Evolutionary conservation across 2,329 filamentous ascomycete genomes (phyloP).

Genomic region (Microthyrium microscopicum): DNA sequence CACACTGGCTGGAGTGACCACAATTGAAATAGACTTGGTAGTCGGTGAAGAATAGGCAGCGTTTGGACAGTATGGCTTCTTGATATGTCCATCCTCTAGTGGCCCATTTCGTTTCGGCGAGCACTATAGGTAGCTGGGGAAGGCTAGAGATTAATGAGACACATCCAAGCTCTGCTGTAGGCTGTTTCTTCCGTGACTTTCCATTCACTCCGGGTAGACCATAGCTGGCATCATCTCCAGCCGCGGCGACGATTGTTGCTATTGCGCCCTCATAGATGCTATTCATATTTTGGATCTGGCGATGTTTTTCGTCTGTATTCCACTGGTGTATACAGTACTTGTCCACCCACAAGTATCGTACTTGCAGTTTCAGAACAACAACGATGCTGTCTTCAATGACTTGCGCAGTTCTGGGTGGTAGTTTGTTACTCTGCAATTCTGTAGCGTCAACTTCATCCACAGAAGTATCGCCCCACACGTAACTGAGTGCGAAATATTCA

Average conservation of each 20-base stretch:
- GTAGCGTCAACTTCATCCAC: slow-evolving; percentile 1
- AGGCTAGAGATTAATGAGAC: neutral
- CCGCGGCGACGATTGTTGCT: slow-evolving; percentile 13
- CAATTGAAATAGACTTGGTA: slow-evolving; percentile 5
- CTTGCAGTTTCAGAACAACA: slow-evolving; percentile 11
- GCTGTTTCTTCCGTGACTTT: neutral
- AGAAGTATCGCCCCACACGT: slow-evolving; percentile 3
- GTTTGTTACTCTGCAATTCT: neutral
- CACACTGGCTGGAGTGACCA: too few species aligned
- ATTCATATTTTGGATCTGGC: slow-evolving; percentile 13
- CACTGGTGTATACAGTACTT: slow-evolving; percentile 16
- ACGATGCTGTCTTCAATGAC: slow-evolving; percentile 13
- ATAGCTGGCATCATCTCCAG: slow-evolving; percentile 9
- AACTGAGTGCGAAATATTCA: slow-evolving; percentile 7
- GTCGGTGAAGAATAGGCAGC: slow-evolving; percentile 2
- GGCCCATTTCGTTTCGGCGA: slow-evolving; percentile 1
- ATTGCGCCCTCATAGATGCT: slow-evolving; percentile 13
- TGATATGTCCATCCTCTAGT: slow-evolving; percentile 8
- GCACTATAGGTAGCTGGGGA: neutral
- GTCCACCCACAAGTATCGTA: slow-evolving; percentile 17
- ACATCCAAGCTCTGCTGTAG: neutral
- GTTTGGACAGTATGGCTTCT: slow-evolving; percentile 2
- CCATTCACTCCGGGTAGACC: slow-evolving; percentile 12
- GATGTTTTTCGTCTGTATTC: slow-evolving; percentile 7
- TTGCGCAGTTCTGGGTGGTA: slow-evolving; percentile 1